These are phyloP conservation scores for Helotiales sp. DNA, from an alignment of 2,329 filamentous ascomycete genomes.

Conservation along the genomic window DNA sequence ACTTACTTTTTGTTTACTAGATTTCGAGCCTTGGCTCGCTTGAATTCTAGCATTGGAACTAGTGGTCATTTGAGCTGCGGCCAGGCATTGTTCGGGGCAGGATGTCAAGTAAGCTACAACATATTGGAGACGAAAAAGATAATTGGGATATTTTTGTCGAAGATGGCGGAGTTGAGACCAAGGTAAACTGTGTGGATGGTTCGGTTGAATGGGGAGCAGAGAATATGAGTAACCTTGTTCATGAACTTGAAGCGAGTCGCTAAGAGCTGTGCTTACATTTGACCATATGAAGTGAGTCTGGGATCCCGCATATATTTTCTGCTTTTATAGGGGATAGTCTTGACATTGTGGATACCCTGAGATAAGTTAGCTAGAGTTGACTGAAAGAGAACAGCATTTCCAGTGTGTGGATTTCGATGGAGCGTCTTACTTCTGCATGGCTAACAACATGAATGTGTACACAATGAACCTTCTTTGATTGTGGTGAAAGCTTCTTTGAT, in stretches of 20 bases:
- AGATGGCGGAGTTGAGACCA: neutral
- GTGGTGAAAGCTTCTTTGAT: neutral
- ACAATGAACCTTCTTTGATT: neutral
- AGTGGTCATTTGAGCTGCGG: no score
- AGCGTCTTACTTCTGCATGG: constrained; percentile 9
- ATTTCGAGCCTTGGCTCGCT: neutral
- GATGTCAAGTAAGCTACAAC: no score
- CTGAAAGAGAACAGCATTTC: neutral
- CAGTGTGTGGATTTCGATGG: neutral
- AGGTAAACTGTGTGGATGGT: neutral
- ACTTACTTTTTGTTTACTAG: neutral
- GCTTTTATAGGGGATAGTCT: neutral
- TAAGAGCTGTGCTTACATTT: neutral
- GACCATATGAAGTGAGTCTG: neutral
- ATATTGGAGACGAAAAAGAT: no score
- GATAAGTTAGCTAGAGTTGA: neutral
- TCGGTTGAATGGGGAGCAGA: constrained; percentile 5
- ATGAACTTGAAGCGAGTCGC: neutral
- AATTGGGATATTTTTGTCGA: neutral
- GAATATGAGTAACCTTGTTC: neutral
- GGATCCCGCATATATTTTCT: neutral
- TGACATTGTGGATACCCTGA: neutral
- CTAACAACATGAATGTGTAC: constrained; percentile 1
- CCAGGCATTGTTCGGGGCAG: no score
- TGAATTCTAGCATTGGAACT: no score